Percentiles rank a stretch among this genome's conserved stretches.
Evolutionary conservation across 2,329 filamentous ascomycete genomes (phyloP).

Genomic region (Ophiostoma sp.): DNA sequence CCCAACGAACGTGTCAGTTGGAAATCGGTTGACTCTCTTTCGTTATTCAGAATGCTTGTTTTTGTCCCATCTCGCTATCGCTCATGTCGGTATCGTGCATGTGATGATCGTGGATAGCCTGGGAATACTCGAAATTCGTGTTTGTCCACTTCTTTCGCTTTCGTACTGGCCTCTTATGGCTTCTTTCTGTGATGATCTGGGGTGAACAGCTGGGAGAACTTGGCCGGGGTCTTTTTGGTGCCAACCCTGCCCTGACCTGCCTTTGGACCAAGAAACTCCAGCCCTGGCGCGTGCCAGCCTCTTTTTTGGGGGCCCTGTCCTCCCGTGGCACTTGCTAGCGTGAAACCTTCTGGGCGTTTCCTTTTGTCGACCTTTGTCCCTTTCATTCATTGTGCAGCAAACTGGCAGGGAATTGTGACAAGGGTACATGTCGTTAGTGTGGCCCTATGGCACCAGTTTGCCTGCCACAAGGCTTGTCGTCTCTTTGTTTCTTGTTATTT

Average conservation of each 20-base stretch:
- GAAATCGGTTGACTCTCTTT: background rate
- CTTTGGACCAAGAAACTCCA: background rate
- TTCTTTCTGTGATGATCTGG: background rate
- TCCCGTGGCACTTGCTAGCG: background rate
- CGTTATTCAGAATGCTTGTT: background rate
- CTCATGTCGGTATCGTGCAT: background rate
- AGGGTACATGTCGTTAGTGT: background rate
- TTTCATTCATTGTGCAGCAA: background rate
- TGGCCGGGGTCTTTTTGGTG: no score
- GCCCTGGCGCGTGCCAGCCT: background rate
- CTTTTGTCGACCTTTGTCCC: slow-evolving; percentile 4
- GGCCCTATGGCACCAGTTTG: background rate
- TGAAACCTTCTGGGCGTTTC: slow-evolving; percentile 9
- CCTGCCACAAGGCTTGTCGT: background rate
- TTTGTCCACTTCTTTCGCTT: background rate
- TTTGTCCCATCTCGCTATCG: background rate
- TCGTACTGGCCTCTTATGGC: background rate
- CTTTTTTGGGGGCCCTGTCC: background rate
- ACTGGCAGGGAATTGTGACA: background rate
- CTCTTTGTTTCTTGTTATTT: background rate
- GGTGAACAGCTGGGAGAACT: background rate
- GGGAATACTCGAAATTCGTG: background rate
- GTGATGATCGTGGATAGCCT: background rate
- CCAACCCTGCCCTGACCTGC: background rate
- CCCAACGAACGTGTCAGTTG: background rate